Percentiles rank a stretch among this genome's conserved stretches.
Evolutionary conservation across 768 basidiomycete genomes (phyloP).

Genomic region (Russula lepida): DNA sequence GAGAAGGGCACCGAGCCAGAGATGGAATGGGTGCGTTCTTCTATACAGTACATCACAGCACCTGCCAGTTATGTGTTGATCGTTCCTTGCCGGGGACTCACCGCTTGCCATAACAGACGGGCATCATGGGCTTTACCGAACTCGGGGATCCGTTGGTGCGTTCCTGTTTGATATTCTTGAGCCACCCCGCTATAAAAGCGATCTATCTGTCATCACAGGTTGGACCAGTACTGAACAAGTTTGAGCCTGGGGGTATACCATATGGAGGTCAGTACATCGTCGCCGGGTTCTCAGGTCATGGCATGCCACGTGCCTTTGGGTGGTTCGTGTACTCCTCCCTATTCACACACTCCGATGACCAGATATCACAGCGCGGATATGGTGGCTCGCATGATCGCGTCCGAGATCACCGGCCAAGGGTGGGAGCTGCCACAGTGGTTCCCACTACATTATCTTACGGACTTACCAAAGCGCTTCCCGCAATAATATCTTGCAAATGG

Average conservation of each 20-base stretch:
- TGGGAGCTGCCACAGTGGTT: constrained; percentile 58
- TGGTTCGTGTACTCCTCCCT: constrained; percentile 38
- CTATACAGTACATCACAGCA: background rate
- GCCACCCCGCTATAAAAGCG: background rate
- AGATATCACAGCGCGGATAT: constrained; percentile 46
- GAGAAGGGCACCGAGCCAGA: constrained; percentile 45
- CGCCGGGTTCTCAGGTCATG: constrained; percentile 70
- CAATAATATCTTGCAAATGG: background rate
- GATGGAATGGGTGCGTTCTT: constrained; percentile 66
- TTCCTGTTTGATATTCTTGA: constrained; percentile 6
- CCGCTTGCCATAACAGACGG: constrained; percentile 43
- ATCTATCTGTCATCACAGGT: constrained; percentile 35
- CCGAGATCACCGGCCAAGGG: constrained; percentile 34
- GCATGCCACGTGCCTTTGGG: constrained; percentile 69
- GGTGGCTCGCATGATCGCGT: constrained; percentile 48
- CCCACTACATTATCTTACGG: constrained; percentile 36
- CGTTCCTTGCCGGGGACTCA: background rate
- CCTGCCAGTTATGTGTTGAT: background rate
- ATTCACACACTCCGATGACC: background rate
- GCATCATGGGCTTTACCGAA: constrained; percentile 71
- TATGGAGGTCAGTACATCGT: constrained; percentile 59
- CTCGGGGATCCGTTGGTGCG: constrained; percentile 59
- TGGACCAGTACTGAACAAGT: constrained; percentile 43
- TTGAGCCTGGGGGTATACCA: constrained; percentile 13
- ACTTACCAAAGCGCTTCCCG: background rate